A percentile compares a stretch with the other conserved stretches of the same genome.
phyloP scores from a whole-genome alignment of 192 early-diverging fungal species.

The Phlyctochytrium arcticum region DNA sequence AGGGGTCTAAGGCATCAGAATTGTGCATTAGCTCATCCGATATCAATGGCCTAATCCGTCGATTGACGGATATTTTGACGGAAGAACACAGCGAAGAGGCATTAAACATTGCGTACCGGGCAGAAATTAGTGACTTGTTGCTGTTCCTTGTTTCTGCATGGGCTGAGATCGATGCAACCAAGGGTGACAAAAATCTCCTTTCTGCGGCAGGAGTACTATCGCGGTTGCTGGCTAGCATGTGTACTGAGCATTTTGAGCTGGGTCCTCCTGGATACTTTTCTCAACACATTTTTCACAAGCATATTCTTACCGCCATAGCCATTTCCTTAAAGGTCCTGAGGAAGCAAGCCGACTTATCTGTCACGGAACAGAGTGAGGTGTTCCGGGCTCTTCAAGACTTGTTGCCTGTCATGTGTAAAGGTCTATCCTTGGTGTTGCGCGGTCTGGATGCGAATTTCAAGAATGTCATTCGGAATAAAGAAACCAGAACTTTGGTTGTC shows the following conservation, averaged over 20 bases:
- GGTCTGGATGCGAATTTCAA: not conserved
- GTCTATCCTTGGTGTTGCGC: not conserved
- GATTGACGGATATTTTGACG: not conserved
- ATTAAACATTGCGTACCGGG: conserved; percentile 12
- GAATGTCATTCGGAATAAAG: not conserved
- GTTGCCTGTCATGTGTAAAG: conserved; percentile 11
- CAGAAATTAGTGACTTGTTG: conserved; percentile 16
- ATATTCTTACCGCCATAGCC: conserved; percentile 2
- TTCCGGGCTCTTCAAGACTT: conserved; percentile 4
- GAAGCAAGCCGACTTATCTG: not conserved
- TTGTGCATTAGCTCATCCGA: not conserved
- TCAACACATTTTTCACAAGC: conserved; percentile 18
- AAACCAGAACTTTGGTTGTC: not conserved
- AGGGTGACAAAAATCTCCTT: not conserved
- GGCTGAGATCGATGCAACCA: not conserved
- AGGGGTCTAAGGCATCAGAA: not conserved
- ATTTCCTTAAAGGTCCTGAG: conserved; percentile 3
- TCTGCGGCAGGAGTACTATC: not conserved
- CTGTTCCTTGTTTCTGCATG: conserved; percentile 12
- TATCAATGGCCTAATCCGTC: not conserved
- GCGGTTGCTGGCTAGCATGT: conserved; percentile 3
- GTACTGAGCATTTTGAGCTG: conserved; percentile 2
- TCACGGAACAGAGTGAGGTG: not conserved
- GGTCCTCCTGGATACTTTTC: conserved; percentile 24
- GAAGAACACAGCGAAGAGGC: conserved; percentile 1